Conservation (phyloP, 2,329 filamentous ascomycete genomes). For the Reticulascus tulasneorum region DNA sequence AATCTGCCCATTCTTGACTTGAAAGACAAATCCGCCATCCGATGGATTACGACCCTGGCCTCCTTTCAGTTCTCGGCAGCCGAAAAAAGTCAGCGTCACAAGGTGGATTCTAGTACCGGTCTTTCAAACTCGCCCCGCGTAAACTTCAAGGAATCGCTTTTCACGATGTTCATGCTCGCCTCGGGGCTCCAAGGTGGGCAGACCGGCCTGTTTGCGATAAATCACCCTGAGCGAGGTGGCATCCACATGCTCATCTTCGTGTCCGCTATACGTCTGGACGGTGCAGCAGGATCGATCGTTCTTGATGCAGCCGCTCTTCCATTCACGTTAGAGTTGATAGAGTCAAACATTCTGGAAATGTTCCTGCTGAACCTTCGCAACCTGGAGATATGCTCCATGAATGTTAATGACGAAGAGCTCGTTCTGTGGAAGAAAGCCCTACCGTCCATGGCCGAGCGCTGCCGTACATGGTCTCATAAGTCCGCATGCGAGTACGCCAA, state of each 20-base stretch:
- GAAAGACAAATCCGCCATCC: conserved; percentile 24
- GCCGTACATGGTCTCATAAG: conserved; percentile 42
- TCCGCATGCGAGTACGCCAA: conserved; percentile 38
- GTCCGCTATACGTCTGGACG: conserved; percentile 40
- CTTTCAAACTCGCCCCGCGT: conserved; percentile 29
- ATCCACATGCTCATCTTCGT: conserved; percentile 38
- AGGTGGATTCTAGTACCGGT: conserved; percentile 13
- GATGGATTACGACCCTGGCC: conserved; percentile 35
- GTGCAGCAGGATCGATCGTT: conserved; percentile 34
- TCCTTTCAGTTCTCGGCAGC: conserved; percentile 37
- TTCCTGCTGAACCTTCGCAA: conserved; percentile 34
- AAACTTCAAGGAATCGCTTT: conserved; percentile 46
- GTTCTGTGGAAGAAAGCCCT: conserved; percentile 44
- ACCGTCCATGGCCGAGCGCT: conserved; percentile 42
- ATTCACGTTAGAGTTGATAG: conserved; percentile 31
- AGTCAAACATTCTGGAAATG: conserved; percentile 25
- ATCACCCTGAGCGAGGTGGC: conserved; percentile 29
- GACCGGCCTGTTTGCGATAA: conserved; percentile 40
- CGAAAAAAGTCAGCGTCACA: conserved; percentile 33
- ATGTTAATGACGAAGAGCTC: conserved; percentile 53
- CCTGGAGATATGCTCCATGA: conserved; percentile 31
- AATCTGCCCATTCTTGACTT: conserved; percentile 38
- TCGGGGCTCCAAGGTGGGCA: conserved; percentile 41
- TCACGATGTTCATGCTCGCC: conserved; percentile 41
- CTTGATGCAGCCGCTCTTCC: conserved; percentile 45